Evolutionary conservation across 2,329 filamentous ascomycete species (phyloP).

Genomic region (Cordyceps farinosa): DNA sequence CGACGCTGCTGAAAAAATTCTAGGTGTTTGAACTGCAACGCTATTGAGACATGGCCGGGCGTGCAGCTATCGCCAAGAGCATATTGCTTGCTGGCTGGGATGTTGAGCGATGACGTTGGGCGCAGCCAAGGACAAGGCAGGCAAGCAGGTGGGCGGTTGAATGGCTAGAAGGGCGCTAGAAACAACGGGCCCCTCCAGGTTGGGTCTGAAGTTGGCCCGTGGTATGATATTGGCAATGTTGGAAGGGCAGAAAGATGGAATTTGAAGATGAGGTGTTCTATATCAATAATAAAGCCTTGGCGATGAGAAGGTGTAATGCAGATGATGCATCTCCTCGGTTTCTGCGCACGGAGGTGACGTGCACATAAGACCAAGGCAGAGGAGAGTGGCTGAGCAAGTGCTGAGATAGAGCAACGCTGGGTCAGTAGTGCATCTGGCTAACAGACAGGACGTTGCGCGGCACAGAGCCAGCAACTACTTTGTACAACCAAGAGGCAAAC

Average conservation of each 20-base stretch:
- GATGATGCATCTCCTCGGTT: not conserved
- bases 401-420: not conserved
- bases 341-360: conserved; percentile 3
- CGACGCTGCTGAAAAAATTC: not conserved
- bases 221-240: not conserved
- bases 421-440: not conserved
- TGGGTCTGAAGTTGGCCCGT: not conserved
- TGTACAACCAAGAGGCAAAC: not conserved
- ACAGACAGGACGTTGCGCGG: not conserved
- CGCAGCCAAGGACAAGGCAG: not conserved
- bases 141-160: not conserved
- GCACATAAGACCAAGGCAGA: not conserved
- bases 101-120: not conserved
- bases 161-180: conserved; percentile 10
- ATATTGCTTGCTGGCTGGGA: not conserved
- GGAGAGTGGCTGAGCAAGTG: conserved; percentile 1
- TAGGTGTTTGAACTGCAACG: not conserved
- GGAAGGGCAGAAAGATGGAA: not conserved
- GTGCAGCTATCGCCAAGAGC: not conserved
- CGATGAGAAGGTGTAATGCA: too few species aligned
- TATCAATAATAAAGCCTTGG: not conserved
- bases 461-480: not conserved
- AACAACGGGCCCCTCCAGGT: not conserved
- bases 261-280: not conserved
- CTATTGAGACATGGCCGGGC: not conserved